Evolutionary conservation across 768 basidiomycete species (phyloP).

Genomic region (Psilocybe sp.): DNA sequence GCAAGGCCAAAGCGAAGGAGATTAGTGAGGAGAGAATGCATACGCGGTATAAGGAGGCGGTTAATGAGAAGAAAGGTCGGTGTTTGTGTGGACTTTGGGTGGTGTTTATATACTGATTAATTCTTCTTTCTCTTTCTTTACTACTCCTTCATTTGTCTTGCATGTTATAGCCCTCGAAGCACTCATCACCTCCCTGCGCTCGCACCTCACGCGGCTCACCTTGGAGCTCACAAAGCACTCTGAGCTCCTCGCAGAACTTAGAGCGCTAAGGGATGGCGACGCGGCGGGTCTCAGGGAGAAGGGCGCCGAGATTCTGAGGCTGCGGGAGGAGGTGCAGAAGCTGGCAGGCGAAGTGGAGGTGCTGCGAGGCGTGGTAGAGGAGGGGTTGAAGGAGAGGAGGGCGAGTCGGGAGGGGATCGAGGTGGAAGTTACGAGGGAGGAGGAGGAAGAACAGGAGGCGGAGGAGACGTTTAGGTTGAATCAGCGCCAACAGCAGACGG

Average conservation of each 20-base stretch:
- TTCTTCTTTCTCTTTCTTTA: constrained; percentile 40
- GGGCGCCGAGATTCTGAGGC: constrained; percentile 59
- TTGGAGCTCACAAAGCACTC: too few species aligned
- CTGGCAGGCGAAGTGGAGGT: constrained; percentile 85
- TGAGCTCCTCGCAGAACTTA: too few species aligned
- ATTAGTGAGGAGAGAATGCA: constrained; percentile 37
- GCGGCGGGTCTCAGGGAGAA: constrained; percentile 55
- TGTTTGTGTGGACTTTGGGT: not conserved
- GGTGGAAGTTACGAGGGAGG: constrained; percentile 24
- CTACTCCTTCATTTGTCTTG: constrained; percentile 10
- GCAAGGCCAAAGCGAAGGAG: constrained; percentile 36
- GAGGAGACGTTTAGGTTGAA: not conserved
- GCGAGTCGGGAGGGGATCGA: constrained; percentile 42
- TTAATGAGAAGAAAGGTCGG: constrained; percentile 87
- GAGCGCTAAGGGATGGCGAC: constrained; percentile 57
- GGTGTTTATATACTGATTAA: constrained; percentile 3
- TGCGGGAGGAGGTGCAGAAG: constrained; percentile 75
- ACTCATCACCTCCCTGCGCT: constrained; percentile 66
- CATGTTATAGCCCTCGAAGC: constrained; percentile 67
- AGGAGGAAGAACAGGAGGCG: constrained; percentile 27
- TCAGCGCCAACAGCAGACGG: too few species aligned
- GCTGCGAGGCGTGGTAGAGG: constrained; percentile 82
- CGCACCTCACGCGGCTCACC: constrained; percentile 2
- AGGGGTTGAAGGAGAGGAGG: constrained; percentile 75
- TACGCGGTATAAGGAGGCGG: constrained; percentile 68